A percentile compares a stretch with the other conserved stretches of the same genome.
phyloP scores from a whole-genome alignment of 2,329 filamentous ascomycete genomes.

The Ophiostoma tasmaniense region DNA sequence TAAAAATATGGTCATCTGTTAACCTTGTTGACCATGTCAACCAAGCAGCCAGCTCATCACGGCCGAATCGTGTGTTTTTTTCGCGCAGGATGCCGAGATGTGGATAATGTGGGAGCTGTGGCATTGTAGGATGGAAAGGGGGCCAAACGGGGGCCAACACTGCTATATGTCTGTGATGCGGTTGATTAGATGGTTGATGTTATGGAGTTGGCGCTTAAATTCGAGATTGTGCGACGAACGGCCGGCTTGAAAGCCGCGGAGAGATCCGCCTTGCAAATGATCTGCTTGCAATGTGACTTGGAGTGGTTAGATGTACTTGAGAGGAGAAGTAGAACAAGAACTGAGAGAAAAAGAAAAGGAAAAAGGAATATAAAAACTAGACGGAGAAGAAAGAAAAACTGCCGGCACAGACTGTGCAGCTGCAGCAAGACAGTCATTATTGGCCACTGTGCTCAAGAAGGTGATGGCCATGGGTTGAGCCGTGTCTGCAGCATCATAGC shows the following conservation, averaged over 20 bases:
- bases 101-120: neutral
- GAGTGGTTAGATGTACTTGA: too few species aligned
- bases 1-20: neutral
- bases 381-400: neutral
- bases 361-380: neutral
- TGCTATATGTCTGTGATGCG: neutral
- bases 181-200: neutral
- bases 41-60: neutral
- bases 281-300: too few species aligned
- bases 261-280: neutral
- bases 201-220: neutral
- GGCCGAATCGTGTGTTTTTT: neutral
- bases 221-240: neutral
- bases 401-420: neutral
- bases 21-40: neutral
- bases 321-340: neutral
- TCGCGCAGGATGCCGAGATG: neutral
- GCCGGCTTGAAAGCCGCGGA: neutral
- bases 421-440: neutral
- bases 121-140: neutral
- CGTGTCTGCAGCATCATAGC: neutral
- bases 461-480: neutral
- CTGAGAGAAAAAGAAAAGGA: neutral
- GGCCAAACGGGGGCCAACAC: slow-evolving; percentile 1
- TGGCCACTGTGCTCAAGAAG: neutral